Conservation (phyloP, 2,329 filamentous ascomycete species). For the Aspergillus tubingensis region DNA sequence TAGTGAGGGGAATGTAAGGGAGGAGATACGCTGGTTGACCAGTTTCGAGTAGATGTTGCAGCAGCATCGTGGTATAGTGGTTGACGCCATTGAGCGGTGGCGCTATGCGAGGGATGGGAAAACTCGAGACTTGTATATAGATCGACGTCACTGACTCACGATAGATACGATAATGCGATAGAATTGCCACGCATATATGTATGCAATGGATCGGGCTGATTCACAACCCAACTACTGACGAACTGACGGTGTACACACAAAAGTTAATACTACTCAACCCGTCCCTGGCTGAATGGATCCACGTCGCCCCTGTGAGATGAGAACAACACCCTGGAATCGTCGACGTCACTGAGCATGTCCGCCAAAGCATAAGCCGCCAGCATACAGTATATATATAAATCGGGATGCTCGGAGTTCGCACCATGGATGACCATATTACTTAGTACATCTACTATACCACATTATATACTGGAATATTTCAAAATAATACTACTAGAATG, state of each 20-base stretch:
- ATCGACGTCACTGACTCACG: neutral
- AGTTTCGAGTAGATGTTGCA: conserved; percentile 23
- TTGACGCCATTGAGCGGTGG: neutral
- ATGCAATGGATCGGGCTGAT: neutral
- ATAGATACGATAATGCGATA: conserved; percentile 1
- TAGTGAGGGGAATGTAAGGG: conserved; percentile 33
- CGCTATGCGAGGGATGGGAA: neutral
- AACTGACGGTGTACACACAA: too few species aligned
- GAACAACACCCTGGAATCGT: conserved; percentile 19
- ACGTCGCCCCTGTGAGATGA: conserved; percentile 1
- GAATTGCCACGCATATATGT: neutral
- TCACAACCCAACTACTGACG: neutral
- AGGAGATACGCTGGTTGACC: conserved; percentile 38
- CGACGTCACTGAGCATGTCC: conserved; percentile 22
- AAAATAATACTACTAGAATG: conserved; percentile 8
- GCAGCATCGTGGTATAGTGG: neutral
- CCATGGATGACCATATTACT: neutral
- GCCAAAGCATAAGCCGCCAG: neutral
- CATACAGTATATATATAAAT: neutral
- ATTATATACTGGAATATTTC: neutral
- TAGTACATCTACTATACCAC: neutral
- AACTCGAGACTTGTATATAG: conserved; percentile 5
- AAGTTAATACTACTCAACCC: too few species aligned
- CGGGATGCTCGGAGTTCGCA: conserved; percentile 1
- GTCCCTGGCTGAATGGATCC: conserved; percentile 9